These are phyloP conservation scores for Chlorella sorokiniana DNA, from an alignment of 139 green algal species.

Conservation along the genomic window DNA sequence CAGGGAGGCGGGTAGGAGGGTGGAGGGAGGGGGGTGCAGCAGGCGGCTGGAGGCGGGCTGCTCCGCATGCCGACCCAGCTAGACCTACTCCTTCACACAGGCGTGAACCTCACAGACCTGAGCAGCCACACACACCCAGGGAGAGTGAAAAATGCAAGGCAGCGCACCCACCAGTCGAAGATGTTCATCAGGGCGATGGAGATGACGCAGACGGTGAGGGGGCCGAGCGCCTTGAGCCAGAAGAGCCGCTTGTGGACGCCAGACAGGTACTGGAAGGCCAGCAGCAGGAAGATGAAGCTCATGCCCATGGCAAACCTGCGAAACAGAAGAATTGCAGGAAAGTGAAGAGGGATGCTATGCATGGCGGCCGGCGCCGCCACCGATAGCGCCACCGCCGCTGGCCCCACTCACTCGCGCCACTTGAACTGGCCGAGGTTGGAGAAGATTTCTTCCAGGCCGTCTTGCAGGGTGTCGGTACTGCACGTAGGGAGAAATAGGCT, in stretches of 20 bases:
- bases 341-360: background rate
- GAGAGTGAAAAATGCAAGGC: background rate
- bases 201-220: slow-evolving; percentile 56
- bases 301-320: slow-evolving; percentile 60
- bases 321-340: slow-evolving; percentile 16
- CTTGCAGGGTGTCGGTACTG: slow-evolving; percentile 41
- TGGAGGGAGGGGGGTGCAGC: background rate
- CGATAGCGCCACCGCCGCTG: too few species aligned
- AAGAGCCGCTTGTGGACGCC: slow-evolving; percentile 33
- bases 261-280: slow-evolving; percentile 32
- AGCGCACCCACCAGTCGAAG: slow-evolving; percentile 35
- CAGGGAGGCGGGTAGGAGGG: background rate
- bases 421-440: slow-evolving; percentile 23
- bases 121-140: too few species aligned
- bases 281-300: slow-evolving; percentile 54
- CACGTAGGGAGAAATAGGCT: too few species aligned
- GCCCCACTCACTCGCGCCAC: slow-evolving; percentile 11
- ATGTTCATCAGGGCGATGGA: slow-evolving; percentile 61
- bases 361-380: background rate
- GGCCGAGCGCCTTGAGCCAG: slow-evolving; percentile 55
- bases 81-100: too few species aligned
- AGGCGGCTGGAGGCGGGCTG: too few species aligned
- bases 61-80: too few species aligned
- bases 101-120: too few species aligned
- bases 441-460: slow-evolving; percentile 45